phyloP scores from a whole-genome alignment of 805 yeast species.

The Candida sakaeoensis region DNA sequence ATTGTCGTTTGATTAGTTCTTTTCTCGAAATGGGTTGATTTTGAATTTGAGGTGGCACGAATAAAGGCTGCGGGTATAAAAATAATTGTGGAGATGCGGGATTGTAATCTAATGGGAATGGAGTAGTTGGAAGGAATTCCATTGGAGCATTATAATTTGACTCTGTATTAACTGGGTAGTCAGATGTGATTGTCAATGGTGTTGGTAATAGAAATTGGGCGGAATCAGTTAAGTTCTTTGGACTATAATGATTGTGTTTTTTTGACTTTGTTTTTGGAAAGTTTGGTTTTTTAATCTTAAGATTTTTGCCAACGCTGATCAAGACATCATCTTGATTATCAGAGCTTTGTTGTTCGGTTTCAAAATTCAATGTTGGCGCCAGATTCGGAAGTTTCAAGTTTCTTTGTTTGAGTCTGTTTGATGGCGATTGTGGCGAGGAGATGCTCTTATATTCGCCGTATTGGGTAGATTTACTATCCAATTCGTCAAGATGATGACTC shows the following conservation, averaged over 20 bases:
- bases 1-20: conserved; percentile 13
- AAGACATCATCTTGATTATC: conserved; percentile 1
- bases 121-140: background rate
- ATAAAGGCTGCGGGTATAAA: background rate
- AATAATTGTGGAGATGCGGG: background rate
- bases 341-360: background rate
- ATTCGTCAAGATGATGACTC: background rate
- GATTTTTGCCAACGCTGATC: conserved; percentile 11
- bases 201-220: background rate
- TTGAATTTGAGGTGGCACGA: background rate
- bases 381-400: background rate
- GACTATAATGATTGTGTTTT: background rate
- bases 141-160: too few relatives aligned
- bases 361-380: conserved; percentile 5
- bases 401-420: background rate
- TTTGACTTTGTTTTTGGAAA: conserved; percentile 5
- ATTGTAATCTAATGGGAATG: background rate
- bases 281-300: conserved; percentile 10
- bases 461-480: background rate
- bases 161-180: too few relatives aligned
- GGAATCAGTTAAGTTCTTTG: background rate
- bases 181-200: background rate
- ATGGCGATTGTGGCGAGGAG: conserved; percentile 4
- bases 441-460: background rate
- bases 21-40: background rate